Evolutionary conservation across 768 basidiomycete species (phyloP), one percentile per base, ranked within the genome.

Genomic region (Agaricus subrufescens): DNA sequence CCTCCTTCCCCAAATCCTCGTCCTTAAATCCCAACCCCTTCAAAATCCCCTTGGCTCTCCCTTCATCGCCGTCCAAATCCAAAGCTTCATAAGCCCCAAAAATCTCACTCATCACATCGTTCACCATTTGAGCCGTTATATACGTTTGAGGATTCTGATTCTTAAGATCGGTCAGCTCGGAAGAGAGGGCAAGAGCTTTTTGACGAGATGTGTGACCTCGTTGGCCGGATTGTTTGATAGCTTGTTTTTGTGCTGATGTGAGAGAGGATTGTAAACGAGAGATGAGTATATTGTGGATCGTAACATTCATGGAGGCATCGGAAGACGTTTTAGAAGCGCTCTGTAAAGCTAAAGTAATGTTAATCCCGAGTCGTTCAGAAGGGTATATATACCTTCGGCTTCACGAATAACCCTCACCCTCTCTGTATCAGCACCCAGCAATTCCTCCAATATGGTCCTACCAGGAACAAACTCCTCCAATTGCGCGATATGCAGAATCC

Each of bases 11-110:
- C 39, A 67, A 44, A 27, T 74, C 69, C 8, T 69, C 65, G 37
- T 73, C 65, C 0, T 67, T 68, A 67, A 88, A 88, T 0, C 86
- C 86, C 2, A 89, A 70, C 1, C 87, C 86, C 23, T 68, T 61
- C 10, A 88, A 72, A 51, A 89, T 80, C 0, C 64, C 62, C 37
- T 75, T 73, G 1, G 85, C 86, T 3, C 75, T 67, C n/a, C 69
- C 68, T 57, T 78, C 79, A 29, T 76, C 73, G 3, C 68, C 73
- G 10, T 72, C 71, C 0, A 76, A 67, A 57, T 74, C 72, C 14
- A 75, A 58, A 40, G 60, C 50, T 48, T 68, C 66, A 56, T 66
- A 69, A 11, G 67, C 66, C 8, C 60, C 61, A 38, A 69, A 68
- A 4, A 69, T 59, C 27, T 71, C 65, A 27, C 54, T 60, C 60